Percentiles rank a stretch among this genome's conserved stretches.
Conservation (phyloP, 2,329 filamentous ascomycete species). For the Rutstroemia sp. region DNA sequence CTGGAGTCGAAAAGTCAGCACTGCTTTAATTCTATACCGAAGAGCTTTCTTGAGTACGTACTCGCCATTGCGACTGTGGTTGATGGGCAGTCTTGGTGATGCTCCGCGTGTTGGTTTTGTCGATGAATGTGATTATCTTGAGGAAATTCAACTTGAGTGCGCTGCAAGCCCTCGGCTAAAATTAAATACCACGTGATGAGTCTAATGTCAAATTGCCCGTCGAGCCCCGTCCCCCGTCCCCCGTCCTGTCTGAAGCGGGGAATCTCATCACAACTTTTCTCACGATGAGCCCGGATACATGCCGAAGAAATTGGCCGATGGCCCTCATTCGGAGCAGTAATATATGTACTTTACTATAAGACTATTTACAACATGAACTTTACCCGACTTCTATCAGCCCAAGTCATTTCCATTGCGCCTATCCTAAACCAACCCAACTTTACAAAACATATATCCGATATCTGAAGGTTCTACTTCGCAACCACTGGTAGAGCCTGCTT, state of each 20-base stretch:
- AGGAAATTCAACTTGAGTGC: neutral
- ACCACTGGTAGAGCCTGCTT: slow-evolving; percentile 31
- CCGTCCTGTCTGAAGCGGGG: neutral
- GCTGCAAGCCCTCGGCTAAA: neutral
- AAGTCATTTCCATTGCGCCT: too few species aligned
- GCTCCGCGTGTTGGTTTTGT: neutral
- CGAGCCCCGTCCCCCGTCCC: too few species aligned
- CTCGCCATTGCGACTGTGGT: slow-evolving; percentile 12
- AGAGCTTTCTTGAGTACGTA: neutral
- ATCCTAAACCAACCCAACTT: neutral
- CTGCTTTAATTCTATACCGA: too few species aligned
- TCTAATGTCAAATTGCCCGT: neutral
- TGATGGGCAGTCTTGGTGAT: slow-evolving; percentile 8
- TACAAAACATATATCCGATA: neutral
- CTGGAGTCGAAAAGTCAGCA: slow-evolving; percentile 30
- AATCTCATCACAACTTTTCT: neutral
- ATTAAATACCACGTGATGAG: neutral
- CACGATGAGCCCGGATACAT: neutral
- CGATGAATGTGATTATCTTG: neutral
- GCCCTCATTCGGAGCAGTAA: neutral
- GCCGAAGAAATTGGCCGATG: neutral
- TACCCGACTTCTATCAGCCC: too few species aligned
- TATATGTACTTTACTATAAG: neutral
- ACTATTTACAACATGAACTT: slow-evolving; percentile 7
- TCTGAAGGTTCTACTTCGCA: slow-evolving; percentile 21